These are phyloP conservation scores for Globisporangium splendens DNA, from an alignment of 352 stramenopile genomes.

Conservation along the genomic window DNA sequence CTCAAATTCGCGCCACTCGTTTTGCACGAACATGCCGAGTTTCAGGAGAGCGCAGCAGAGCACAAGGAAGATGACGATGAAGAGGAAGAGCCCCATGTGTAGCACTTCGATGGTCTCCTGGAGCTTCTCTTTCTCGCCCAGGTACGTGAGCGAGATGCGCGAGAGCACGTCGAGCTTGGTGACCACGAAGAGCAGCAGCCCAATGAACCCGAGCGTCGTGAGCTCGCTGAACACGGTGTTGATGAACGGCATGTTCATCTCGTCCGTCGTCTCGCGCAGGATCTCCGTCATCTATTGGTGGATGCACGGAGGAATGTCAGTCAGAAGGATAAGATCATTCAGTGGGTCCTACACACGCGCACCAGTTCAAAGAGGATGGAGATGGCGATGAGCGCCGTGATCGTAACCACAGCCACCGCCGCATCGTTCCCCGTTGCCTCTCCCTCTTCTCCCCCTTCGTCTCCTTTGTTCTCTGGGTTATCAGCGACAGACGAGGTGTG, in stretches of 20 bases:
- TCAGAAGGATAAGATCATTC: neutral
- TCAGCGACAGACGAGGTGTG: neutral
- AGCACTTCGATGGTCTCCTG: constrained; percentile 73
- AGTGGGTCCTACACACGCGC: neutral
- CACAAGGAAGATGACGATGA: constrained; percentile 78
- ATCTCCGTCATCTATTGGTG: constrained; percentile 24
- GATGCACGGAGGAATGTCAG: neutral
- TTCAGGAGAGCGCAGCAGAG: constrained; percentile 58
- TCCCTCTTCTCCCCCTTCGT: constrained; percentile 9
- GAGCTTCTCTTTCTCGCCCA: constrained; percentile 43
- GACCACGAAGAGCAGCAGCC: constrained; percentile 53
- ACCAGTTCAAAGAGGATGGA: constrained; percentile 65
- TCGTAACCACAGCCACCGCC: constrained; percentile 43
- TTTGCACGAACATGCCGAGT: constrained; percentile 60
- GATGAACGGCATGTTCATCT: constrained; percentile 72
- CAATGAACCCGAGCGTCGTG: constrained; percentile 75
- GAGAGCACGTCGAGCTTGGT: constrained; percentile 62
- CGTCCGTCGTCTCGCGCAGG: constrained; percentile 48
- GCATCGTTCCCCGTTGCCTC: constrained; percentile 23
- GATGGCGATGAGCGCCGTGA: constrained; percentile 54
- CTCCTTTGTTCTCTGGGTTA: neutral
- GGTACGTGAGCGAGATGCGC: constrained; percentile 33
- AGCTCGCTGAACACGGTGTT: constrained; percentile 66
- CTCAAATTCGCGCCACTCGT: constrained; percentile 74
- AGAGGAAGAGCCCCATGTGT: constrained; percentile 83